A percentile compares a stretch with the other conserved stretches of the same genome.
These are phyloP conservation scores for Quercus parvula DNA, from an alignment of 306 rosid species.

Conservation along the genomic window DNA sequence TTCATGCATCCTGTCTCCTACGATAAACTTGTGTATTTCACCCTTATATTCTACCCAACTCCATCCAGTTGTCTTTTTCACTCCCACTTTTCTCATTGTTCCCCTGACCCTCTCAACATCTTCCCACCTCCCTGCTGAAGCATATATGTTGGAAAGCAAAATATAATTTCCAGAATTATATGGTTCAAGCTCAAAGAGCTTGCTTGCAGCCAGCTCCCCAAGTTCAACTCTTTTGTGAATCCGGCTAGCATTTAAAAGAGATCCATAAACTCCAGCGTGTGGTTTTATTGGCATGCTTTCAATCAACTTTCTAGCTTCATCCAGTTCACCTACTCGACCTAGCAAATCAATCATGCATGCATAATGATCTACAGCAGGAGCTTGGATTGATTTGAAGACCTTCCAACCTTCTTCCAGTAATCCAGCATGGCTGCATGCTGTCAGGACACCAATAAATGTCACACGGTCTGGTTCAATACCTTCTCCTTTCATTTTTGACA, in stretches of 20 bases:
- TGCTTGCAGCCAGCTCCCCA: constrained; percentile 59
- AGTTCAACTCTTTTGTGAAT: constrained; percentile 51
- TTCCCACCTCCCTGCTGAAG: constrained; percentile 59
- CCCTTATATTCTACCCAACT: constrained; percentile 60
- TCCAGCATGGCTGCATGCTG: constrained; percentile 74
- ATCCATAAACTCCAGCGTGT: constrained; percentile 68
- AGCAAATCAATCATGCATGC: constrained; percentile 69
- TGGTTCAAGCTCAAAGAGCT: constrained; percentile 62
- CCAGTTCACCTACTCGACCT: constrained; percentile 59
- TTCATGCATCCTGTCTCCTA: constrained; percentile 42
- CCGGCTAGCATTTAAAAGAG: constrained; percentile 57
- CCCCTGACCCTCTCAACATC: constrained; percentile 58
- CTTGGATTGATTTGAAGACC: constrained; percentile 52
- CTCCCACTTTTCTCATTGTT: constrained; percentile 43
- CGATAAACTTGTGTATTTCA: constrained; percentile 40
- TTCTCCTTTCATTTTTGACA: constrained; percentile 49
- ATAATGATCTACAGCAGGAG: constrained; percentile 63
- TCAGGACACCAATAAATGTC: constrained; percentile 47
- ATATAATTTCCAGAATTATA: constrained; percentile 54
- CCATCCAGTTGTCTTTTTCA: constrained; percentile 51
- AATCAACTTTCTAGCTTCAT: constrained; percentile 51
- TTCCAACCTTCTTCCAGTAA: constrained; percentile 48
- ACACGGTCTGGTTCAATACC: constrained; percentile 55
- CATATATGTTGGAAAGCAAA: constrained; percentile 65
- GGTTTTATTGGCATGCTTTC: constrained; percentile 60